Conservation (phyloP, 2,329 filamentous ascomycete species). For the Fusarium anthophilum region DNA sequence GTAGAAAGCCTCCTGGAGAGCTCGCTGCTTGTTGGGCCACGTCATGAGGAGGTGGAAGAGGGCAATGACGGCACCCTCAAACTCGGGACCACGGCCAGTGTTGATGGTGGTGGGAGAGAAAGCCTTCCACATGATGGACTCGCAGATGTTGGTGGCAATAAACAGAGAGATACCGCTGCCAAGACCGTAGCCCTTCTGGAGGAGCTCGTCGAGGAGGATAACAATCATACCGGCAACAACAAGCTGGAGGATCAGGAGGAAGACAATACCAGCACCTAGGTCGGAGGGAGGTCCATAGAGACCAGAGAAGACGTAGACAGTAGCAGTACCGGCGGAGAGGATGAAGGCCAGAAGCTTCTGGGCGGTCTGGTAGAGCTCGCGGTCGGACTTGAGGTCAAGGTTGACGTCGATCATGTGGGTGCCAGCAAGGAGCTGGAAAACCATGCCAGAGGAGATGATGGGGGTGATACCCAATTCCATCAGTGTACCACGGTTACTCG, state of each 20-base stretch:
- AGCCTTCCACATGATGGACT: conserved; percentile 99
- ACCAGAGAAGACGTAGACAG: conserved; percentile 97
- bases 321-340: conserved; percentile 95
- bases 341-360: conserved; percentile 99
- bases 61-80: conserved; percentile 97
- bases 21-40: conserved; percentile 99
- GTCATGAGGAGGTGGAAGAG: conserved; percentile 98
- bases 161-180: conserved; percentile 99
- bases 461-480: conserved; percentile 98
- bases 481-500: conserved; percentile 95
- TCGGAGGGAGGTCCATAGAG: conserved; percentile 97
- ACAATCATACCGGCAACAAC: conserved; percentile 98
- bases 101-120: conserved; percentile 99
- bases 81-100: conserved; percentile 98
- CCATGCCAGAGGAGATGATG: conserved; percentile 99
- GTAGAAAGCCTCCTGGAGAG: conserved; percentile 98
- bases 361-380: conserved; percentile 99
- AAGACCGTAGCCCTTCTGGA: conserved; percentile 99
- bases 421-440: conserved; percentile 99
- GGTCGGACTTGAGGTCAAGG: conserved; percentile 99
- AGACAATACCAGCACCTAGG: conserved; percentile 96
- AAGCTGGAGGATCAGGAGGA: conserved; percentile 97
- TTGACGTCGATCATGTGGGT: conserved; percentile 99
- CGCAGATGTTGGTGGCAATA: conserved; percentile 99
- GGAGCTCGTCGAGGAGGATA: conserved; percentile 97